Evolutionary conservation across 2,329 filamentous ascomycete genomes (phyloP), one percentile per base, ranked within the genome.

Genomic region (Onygena corvina): DNA sequence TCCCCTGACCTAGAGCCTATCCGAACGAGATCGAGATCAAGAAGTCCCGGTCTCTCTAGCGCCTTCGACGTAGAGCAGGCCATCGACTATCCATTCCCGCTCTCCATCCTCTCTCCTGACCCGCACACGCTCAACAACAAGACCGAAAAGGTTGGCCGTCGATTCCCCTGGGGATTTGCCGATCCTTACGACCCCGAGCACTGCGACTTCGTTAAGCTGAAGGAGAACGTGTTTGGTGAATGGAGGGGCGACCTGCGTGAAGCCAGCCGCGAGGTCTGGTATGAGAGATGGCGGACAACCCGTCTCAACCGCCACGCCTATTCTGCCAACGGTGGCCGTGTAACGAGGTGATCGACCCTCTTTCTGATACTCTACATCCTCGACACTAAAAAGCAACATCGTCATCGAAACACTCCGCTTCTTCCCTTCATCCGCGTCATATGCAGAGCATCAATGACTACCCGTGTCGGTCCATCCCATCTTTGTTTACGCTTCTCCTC

Each of bases 141-240:
- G 7, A 62, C 68, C 49, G 61, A 65, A 34, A 69, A 67, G 2
- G 71, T 94, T 52, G 92, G 92, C 40, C 84, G 92, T 52, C 82
- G 83, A 56, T 98, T 96, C 64, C 86, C 92, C 0, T 98, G 92
- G 92, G 92, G 92, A 4, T 93, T 95, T 58, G 92, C 92, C 3
- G 87, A 96, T 61, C 92, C 92, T 0, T 89, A 92, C 71, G 83
- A 96, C 60, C 75, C 81, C 25, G 79, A 85, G 58, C 92, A 98
- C 69, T 98, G 92, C 69, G 92, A 98, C 67, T 98, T 95, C 65
- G 74, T 84, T 50, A 83, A 83, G 54, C 76, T 98, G 57, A 92
- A 92, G 69, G 89, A 96, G 52, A 82, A 84, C 5, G 85, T 98
- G 27, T 98, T 98, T 66, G 81, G 74, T 56, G 90, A 96, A 61